These are phyloP conservation scores for Diddensiella santjacobensis DNA, from an alignment of 805 yeast genomes.

Conservation along the genomic window DNA sequence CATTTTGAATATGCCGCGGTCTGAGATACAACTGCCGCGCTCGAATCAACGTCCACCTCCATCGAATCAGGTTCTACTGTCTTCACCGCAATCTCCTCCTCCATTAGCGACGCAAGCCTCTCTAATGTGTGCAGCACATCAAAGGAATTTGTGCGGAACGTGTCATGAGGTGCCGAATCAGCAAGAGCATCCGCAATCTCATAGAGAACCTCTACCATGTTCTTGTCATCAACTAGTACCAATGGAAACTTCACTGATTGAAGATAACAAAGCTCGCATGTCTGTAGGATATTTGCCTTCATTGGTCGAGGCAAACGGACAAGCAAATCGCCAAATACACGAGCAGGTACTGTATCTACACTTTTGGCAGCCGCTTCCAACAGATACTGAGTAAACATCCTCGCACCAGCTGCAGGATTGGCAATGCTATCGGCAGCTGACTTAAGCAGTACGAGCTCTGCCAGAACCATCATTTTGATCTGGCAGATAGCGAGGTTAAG, in stretches of 20 bases:
- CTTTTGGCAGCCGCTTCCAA: conserved; percentile 4
- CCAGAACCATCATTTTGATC: conserved; percentile 11
- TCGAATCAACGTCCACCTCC: conserved; percentile 1
- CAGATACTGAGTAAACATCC: background rate
- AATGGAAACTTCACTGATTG: conserved; percentile 24
- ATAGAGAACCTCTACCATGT: conserved; percentile 16
- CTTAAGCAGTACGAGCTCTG: conserved; percentile 5
- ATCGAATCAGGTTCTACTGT: background rate
- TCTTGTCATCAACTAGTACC: conserved; percentile 12
- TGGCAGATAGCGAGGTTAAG: conserved; percentile 22
- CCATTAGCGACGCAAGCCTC: conserved; percentile 16
- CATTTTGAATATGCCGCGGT: conserved; percentile 3
- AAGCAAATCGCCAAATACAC: conserved; percentile 24
- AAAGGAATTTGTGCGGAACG: conserved; percentile 13
- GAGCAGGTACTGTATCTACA: background rate
- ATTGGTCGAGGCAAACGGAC: conserved; percentile 13
- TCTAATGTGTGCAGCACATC: conserved; percentile 17
- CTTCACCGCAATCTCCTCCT: conserved; percentile 12
- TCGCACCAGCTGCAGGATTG: background rate
- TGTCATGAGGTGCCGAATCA: conserved; percentile 19
- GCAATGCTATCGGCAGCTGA: conserved; percentile 1
- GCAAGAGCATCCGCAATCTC: conserved; percentile 28
- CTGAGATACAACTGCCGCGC: background rate
- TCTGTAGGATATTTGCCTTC: conserved; percentile 19
- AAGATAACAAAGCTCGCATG: conserved; percentile 20